phyloP scores from a whole-genome alignment of 2,329 filamentous ascomycete species.

The Blastomyces parvus region DNA sequence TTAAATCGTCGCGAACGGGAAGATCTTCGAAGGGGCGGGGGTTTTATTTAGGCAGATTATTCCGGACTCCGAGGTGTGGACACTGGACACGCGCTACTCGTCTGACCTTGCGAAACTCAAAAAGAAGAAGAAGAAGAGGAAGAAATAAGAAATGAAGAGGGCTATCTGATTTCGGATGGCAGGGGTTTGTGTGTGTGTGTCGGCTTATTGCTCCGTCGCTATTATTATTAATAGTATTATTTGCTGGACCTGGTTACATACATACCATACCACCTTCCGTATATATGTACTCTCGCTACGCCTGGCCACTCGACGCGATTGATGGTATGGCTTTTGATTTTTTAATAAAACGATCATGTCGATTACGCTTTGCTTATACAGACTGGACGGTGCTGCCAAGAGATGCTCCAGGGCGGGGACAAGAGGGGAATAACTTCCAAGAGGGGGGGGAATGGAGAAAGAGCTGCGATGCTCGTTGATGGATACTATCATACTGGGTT shows the following conservation, averaged over 20 bases:
- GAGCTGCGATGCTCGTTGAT: neutral
- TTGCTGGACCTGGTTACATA: no score
- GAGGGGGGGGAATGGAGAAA: neutral
- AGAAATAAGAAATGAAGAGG: no score
- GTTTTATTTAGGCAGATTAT: neutral
- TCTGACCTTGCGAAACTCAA: no score
- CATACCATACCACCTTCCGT: neutral
- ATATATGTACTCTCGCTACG: neutral
- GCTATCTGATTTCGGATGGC: neutral
- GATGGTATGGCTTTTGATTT: no score
- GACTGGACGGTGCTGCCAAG: neutral
- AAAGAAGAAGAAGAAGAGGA: no score
- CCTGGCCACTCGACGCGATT: neutral
- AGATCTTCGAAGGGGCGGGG: neutral
- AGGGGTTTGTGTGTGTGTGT: neutral
- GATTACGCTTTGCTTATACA: neutral
- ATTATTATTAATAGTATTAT: neutral
- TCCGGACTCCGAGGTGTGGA: conserved; percentile 3
- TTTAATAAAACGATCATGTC: no score
- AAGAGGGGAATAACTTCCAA: no score
- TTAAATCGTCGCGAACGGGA: neutral
- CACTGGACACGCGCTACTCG: no score
- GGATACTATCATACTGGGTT: neutral
- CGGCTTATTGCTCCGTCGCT: neutral
- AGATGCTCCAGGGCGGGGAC: neutral